Evolutionary conservation across 2,329 filamentous ascomycete genomes (phyloP), one percentile per base, ranked within the genome.

Genomic region (Aspergillus fijiensis): DNA sequence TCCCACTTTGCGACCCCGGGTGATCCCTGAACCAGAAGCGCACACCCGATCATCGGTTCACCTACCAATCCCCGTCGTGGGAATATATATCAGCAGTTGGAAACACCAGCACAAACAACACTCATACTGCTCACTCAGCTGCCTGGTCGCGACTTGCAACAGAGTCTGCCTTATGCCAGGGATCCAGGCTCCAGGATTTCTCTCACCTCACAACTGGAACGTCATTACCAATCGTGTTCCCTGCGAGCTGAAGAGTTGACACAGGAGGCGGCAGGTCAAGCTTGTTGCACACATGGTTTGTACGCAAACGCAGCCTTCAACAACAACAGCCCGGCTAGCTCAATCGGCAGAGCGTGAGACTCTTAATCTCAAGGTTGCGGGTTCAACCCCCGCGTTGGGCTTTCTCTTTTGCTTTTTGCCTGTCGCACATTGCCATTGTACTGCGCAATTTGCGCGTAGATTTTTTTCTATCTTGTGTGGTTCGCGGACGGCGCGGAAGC

Each of bases 281-380:
- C 23, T 23, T 33, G 35, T 10, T 45, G 39, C 7, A 6, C 1
- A 16, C n/a, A 45, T 45, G 6, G 0, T 6, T 4, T 9, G 5
- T 19, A 45, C 16, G 6, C 6, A 16, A 19, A 5, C 0, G 5
- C 19, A 45, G 39, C 39, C 39, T 16, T 45, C 39, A 45, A 45
- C 39, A 45, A 19, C 39, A 45, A 45, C 39, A 63, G 78, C 78
- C 74, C 73, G 78, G 77, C 76, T 80, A 80, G 78, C 79, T 81
- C 79, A 81, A 81, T 81, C 77, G 79, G 72, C 77, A 80, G 75
- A 77, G 75, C 76, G 74, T 81, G 79, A 79, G 79, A 77, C 77
- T 81, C 77, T 80, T 81, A 79, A 75, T 74, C 74, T 73, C 72
- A 74, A 74, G 71, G 72, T 67, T 76, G 75, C 72, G 39, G 74